Evolutionary conservation across 2,329 filamentous ascomycete genomes (phyloP).

Genomic region (Colletotrichum cereale): DNA sequence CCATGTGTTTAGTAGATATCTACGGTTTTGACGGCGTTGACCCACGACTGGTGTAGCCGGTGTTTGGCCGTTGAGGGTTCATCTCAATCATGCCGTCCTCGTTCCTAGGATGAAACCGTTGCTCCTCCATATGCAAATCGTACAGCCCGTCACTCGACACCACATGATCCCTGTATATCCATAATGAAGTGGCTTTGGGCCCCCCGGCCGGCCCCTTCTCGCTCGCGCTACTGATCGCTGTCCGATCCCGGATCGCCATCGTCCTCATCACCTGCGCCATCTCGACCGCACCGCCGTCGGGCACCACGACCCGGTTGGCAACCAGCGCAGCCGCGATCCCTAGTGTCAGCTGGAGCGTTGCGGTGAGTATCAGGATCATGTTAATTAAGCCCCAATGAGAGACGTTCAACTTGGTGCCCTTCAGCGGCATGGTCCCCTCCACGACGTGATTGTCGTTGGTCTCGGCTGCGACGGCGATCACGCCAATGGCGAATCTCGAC

Average conservation of each 20-base stretch:
- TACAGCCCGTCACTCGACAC: constrained; percentile 28
- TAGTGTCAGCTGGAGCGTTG: constrained; percentile 48
- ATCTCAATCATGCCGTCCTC: constrained; percentile 34
- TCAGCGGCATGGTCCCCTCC: constrained; percentile 48
- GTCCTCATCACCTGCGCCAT: constrained; percentile 39
- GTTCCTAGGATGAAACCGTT: neutral
- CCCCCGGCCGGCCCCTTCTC: neutral
- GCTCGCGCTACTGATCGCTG: neutral
- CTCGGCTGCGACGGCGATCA: constrained; percentile 50
- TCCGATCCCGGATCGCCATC: constrained; percentile 34
- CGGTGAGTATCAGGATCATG: constrained; percentile 50
- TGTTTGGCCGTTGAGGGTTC: constrained; percentile 14
- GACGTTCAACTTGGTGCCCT: constrained; percentile 49
- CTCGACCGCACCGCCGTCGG: constrained; percentile 28
- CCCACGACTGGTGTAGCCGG: neutral
- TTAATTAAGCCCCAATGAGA: constrained; percentile 49
- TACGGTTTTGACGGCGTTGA: neutral
- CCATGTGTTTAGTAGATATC: no score
- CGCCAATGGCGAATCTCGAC: constrained; percentile 52
- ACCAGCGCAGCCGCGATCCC: constrained; percentile 43
- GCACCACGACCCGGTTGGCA: constrained; percentile 47
- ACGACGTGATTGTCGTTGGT: constrained; percentile 45
- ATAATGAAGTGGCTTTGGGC: constrained; percentile 9
- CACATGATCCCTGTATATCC: constrained; percentile 36
- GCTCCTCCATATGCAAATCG: constrained; percentile 40